A percentile compares a stretch with the other conserved stretches of the same genome.
These are phyloP conservation scores for Pterula multifida DNA, from an alignment of 1,284 basidiomycete genomes.

Conservation along the genomic window DNA sequence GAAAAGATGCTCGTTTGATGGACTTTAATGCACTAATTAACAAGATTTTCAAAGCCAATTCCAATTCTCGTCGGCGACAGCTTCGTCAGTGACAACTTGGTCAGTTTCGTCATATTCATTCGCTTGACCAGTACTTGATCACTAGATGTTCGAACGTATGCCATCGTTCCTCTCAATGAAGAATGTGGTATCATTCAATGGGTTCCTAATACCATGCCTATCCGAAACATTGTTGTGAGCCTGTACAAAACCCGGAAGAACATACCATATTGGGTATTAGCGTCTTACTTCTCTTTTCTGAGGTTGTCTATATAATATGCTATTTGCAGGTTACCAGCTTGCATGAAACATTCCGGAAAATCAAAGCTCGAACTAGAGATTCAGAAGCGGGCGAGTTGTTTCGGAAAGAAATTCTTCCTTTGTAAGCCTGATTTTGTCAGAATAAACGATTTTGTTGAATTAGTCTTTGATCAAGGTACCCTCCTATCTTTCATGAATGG, in stretches of 20 bases:
- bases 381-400: conserved; percentile 49
- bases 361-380: conserved; percentile 27
- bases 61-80: conserved; percentile 83
- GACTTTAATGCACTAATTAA: conserved; percentile 99
- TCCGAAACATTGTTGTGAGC: conserved; percentile 71
- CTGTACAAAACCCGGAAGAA: conserved; percentile 53
- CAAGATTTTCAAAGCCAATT: conserved; percentile 89
- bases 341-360: conserved; percentile 37
- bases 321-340: conserved; percentile 31
- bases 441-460: conserved; percentile 32
- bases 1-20: conserved; percentile 97
- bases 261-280: conserved; percentile 56
- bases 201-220: conserved; percentile 88
- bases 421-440: conserved; percentile 27
- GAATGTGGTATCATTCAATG: conserved; percentile 98
- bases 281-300: too few species aligned
- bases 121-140: conserved; percentile 4
- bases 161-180: conserved; percentile 93
- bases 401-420: conserved; percentile 42
- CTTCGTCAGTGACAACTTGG: conserved; percentile 51
- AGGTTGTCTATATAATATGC: too few species aligned
- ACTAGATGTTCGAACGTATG: conserved; percentile 89
- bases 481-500: conserved; percentile 94
- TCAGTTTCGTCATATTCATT: background rate
- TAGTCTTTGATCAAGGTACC: conserved; percentile 50